Conservation (phyloP, 2,329 filamentous ascomycete genomes). For the Apiospora koreana region DNA sequence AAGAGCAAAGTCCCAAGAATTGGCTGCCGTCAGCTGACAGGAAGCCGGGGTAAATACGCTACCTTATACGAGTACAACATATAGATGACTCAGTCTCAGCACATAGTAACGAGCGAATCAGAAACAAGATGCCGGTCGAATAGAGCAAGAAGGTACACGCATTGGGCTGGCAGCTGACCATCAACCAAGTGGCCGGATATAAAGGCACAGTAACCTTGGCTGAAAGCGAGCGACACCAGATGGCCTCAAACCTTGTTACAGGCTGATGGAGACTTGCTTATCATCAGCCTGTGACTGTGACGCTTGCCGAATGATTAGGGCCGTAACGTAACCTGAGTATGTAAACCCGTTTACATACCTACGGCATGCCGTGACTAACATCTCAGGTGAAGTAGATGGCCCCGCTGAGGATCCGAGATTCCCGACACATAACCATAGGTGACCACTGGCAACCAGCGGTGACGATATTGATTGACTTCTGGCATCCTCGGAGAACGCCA, state of each 20-base stretch:
- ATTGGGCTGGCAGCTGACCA: not conserved
- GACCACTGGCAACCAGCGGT: not conserved
- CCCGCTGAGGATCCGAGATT: not conserved
- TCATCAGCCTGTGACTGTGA: not conserved
- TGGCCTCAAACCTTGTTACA: not conserved
- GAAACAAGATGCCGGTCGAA: not conserved
- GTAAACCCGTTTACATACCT: not conserved
- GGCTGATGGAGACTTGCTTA: not conserved
- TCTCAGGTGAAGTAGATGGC: not conserved
- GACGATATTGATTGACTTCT: not conserved
- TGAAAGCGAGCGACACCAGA: not conserved
- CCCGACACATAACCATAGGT: not conserved
- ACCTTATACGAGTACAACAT: slow-evolving; percentile 3
- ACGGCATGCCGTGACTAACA: not conserved
- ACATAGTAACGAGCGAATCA: not conserved
- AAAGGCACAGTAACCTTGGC: not conserved
- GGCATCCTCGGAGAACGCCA: not conserved
- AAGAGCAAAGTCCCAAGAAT: not conserved
- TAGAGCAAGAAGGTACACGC: not conserved
- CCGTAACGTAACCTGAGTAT: not conserved
- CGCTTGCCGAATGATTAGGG: not conserved
- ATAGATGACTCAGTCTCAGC: not conserved
- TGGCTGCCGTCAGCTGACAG: slow-evolving; percentile 4
- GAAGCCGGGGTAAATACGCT: not conserved
- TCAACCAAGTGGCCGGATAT: not conserved